A percentile compares a stretch with the other conserved stretches of the same genome.
These are phyloP conservation scores for Kurtzmaniella quercitrusa DNA, from an alignment of 1,139 yeast species.

Conservation along the genomic window DNA sequence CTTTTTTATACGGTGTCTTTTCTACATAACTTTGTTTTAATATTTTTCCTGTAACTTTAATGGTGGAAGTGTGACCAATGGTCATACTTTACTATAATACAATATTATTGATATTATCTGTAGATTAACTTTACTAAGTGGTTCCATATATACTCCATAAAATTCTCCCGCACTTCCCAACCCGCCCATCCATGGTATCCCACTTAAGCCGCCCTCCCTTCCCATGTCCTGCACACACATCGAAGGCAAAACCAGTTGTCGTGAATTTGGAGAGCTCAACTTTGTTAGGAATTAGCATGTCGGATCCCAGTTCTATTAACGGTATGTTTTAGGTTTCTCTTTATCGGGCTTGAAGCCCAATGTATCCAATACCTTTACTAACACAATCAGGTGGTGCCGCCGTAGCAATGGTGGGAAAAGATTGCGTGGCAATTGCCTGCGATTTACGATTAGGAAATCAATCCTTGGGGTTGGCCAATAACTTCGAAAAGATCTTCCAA, in stretches of 20 bases:
- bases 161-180: too few relatives aligned
- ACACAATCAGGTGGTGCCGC: conserved; percentile 73
- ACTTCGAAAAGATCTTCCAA: conserved; percentile 87
- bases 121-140: not conserved
- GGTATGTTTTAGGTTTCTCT: conserved; percentile 19
- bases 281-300: conserved; percentile 24
- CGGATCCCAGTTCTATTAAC: conserved; percentile 48
- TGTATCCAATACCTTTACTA: conserved; percentile 9
- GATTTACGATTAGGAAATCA: conserved; percentile 94
- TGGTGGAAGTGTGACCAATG: not conserved
- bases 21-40: not conserved
- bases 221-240: not conserved
- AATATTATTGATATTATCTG: not conserved
- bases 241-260: not conserved
- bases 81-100: not conserved
- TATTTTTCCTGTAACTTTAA: not conserved
- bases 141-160: not conserved
- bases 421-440: conserved; percentile 96
- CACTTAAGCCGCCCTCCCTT: too few relatives aligned
- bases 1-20: too few relatives aligned
- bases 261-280: not conserved
- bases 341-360: not conserved
- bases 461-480: conserved; percentile 85
- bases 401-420: conserved; percentile 98
- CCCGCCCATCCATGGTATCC: too few relatives aligned